Evolutionary conservation across 805 yeast species (phyloP).

Genomic region (Candida ascalaphidarum): DNA sequence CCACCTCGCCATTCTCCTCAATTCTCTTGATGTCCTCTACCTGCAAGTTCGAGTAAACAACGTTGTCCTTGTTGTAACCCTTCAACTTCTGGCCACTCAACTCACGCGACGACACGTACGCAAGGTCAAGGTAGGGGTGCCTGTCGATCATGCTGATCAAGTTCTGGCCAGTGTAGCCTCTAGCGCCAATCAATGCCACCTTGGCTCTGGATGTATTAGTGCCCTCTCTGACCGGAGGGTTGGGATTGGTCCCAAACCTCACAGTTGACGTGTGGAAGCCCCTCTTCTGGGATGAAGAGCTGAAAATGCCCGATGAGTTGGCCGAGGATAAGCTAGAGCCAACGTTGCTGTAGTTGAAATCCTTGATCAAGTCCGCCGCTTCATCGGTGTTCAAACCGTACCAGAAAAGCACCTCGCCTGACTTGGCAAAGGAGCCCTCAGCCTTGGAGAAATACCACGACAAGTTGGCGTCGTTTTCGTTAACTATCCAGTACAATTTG

Average conservation of each 20-base stretch:
- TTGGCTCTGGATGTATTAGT: conserved; percentile 53
- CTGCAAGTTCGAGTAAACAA: conserved; percentile 78
- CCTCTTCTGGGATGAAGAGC: conserved; percentile 41
- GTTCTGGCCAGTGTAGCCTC: conserved; percentile 96
- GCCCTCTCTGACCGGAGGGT: conserved; percentile 65
- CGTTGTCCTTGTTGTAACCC: conserved; percentile 78
- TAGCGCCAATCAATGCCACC: conserved; percentile 95
- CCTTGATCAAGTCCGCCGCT: conserved; percentile 54
- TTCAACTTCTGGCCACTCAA: conserved; percentile 76
- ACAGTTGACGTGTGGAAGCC: conserved; percentile 35
- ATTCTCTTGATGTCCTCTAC: conserved; percentile 75
- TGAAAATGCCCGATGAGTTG: conserved; percentile 39
- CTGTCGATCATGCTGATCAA: conserved; percentile 76
- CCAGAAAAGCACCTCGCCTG: conserved; percentile 92
- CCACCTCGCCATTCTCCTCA: conserved; percentile 73
- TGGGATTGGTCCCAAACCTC: conserved; percentile 42
- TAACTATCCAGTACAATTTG: conserved; percentile 78
- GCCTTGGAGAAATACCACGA: conserved; percentile 89
- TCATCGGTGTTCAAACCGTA: conserved; percentile 71
- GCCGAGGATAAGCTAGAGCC: conserved; percentile 28
- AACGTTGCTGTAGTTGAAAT: conserved; percentile 28
- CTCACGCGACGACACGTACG: conserved; percentile 95
- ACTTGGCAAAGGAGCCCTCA: conserved; percentile 86
- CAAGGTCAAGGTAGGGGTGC: conserved; percentile 81
- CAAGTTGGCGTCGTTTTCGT: conserved; percentile 84